These are phyloP conservation scores for Fusarium mexicanum DNA, from an alignment of 2,329 filamentous ascomycete species.

Conservation along the genomic window DNA sequence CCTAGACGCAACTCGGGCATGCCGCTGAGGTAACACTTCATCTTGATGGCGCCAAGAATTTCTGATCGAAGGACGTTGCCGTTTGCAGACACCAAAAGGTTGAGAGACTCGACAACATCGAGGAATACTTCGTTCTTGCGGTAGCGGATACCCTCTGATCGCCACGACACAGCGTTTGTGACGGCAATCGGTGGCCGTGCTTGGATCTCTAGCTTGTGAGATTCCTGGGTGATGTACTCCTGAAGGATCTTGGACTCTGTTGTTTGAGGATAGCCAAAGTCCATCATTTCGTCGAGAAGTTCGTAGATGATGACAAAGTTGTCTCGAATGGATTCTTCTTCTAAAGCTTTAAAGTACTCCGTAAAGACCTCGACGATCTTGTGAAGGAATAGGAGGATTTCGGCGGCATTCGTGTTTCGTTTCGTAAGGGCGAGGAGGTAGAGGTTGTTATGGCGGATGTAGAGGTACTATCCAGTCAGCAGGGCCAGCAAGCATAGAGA, in stretches of 20 bases:
- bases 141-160: slow-evolving; percentile 97
- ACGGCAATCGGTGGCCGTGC: slow-evolving; percentile 96
- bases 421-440: slow-evolving; percentile 98
- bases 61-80: slow-evolving; percentile 96
- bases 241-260: slow-evolving; percentile 98
- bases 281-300: slow-evolving; percentile 99
- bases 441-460: slow-evolving; percentile 99
- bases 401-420: slow-evolving; percentile 97
- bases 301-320: slow-evolving; percentile 99
- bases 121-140: slow-evolving; percentile 99
- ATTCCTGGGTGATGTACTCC: slow-evolving; percentile 99
- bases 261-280: slow-evolving; percentile 98
- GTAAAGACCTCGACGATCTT: slow-evolving; percentile 99
- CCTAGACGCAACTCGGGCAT: slow-evolving; percentile 97
- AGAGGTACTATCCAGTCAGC: slow-evolving; percentile 77
- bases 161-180: slow-evolving; percentile 97
- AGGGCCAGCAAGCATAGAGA: neutral
- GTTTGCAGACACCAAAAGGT: slow-evolving; percentile 91
- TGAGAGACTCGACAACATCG: slow-evolving; percentile 95
- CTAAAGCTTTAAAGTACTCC: slow-evolving; percentile 98
- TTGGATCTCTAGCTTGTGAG: slow-evolving; percentile 97
- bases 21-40: slow-evolving; percentile 99
- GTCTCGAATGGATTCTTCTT: slow-evolving; percentile 98
- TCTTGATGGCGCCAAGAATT: slow-evolving; percentile 96
- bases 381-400: slow-evolving; percentile 97